phyloP scores from a whole-genome alignment of 768 basidiomycete species.

The Dentipellis sp. region DNA sequence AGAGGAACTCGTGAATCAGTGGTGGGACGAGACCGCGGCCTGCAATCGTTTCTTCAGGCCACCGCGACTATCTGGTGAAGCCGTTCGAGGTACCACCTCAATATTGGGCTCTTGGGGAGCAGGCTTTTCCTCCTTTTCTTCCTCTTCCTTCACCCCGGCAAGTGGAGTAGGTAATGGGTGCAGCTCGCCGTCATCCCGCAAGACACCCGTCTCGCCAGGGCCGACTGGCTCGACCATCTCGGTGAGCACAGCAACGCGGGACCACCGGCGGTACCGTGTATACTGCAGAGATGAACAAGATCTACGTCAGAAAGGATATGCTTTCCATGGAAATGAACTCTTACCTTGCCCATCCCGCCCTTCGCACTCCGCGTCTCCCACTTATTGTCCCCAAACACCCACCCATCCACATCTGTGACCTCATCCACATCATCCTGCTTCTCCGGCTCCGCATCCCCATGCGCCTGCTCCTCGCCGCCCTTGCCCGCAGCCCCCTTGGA shows the following conservation, averaged over 20 bases:
- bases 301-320: neutral
- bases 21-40: neutral
- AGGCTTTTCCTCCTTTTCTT: neutral
- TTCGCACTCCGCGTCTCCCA: slow-evolving; percentile 75
- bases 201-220: slow-evolving; percentile 20
- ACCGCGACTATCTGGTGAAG: neutral
- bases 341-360: slow-evolving; percentile 80
- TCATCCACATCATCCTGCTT: slow-evolving; percentile 37
- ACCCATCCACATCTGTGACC: slow-evolving; percentile 77
- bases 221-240: slow-evolving; percentile 58
- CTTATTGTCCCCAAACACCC: slow-evolving; percentile 93
- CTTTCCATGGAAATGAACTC: slow-evolving; percentile 5
- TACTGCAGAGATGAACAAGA: slow-evolving; percentile 37
- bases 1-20: too few relatives aligned
- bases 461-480: slow-evolving; percentile 8
- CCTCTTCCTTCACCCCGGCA: neutral
- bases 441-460: slow-evolving; percentile 2
- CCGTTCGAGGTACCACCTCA: neutral
- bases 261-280: slow-evolving; percentile 82
- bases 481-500: neutral
- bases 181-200: slow-evolving; percentile 9
- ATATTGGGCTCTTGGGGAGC: neutral
- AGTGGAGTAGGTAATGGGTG: neutral
- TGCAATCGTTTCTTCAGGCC: neutral
- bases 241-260: slow-evolving; percentile 67